A percentile compares a stretch with the other conserved stretches of the same genome.
These are phyloP conservation scores for Phaeosphaeria sp. DNA, from an alignment of 2,329 filamentous ascomycete genomes.

Conservation along the genomic window DNA sequence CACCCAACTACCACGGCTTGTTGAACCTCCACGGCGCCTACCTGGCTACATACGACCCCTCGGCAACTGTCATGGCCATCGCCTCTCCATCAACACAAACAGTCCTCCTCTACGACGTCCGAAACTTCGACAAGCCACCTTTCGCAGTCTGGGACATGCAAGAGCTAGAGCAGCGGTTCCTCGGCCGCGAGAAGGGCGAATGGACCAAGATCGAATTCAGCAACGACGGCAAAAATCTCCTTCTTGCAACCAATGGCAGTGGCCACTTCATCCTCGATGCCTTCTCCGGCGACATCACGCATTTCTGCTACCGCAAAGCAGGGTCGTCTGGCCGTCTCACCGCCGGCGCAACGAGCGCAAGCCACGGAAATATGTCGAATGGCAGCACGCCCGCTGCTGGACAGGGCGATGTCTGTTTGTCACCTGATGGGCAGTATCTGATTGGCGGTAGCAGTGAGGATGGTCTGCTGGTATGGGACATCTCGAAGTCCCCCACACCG, in stretches of 20 bases:
- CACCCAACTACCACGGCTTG: constrained; percentile 78
- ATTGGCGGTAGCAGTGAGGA: constrained; percentile 75
- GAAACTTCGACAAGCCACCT: constrained; percentile 91
- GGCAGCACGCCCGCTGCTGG: constrained; percentile 44
- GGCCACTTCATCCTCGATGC: constrained; percentile 95
- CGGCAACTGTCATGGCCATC: constrained; percentile 88
- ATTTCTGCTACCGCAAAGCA: constrained; percentile 66
- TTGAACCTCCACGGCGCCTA: constrained; percentile 81
- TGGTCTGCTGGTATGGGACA: constrained; percentile 88
- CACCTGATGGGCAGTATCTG: constrained; percentile 87
- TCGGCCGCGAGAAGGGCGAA: constrained; percentile 59
- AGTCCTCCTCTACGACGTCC: constrained; percentile 88
- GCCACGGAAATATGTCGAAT: constrained; percentile 59
- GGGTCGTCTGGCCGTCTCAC: constrained; percentile 54
- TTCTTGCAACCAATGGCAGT: constrained; percentile 81
- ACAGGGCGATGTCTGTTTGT: constrained; percentile 84
- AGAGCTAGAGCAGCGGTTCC: constrained; percentile 62
- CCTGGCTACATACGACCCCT: constrained; percentile 89
- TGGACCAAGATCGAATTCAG: constrained; percentile 96
- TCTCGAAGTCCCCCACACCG: constrained; percentile 57
- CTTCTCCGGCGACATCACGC: constrained; percentile 80
- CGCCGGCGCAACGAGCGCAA: constrained; percentile 52
- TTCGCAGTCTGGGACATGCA: constrained; percentile 85
- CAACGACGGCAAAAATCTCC: constrained; percentile 88
- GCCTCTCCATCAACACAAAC: constrained; percentile 80